Evolutionary conservation across 2,329 filamentous ascomycete species (phyloP).

Genomic region (Trichoderma semiorbis): DNA sequence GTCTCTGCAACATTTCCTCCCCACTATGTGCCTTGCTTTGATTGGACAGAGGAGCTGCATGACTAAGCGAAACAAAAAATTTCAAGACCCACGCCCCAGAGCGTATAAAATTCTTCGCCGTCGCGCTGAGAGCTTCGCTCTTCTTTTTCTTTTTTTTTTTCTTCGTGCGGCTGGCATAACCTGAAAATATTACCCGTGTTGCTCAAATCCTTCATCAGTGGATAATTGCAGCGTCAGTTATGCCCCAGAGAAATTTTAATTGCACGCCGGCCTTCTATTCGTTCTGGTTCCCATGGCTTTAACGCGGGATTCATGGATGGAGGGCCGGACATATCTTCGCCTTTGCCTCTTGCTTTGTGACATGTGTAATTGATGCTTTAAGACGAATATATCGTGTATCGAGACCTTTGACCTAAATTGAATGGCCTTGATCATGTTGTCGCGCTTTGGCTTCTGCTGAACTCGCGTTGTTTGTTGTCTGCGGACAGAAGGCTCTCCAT

Average conservation of each 20-base stretch:
- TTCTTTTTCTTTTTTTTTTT: constrained; percentile 50
- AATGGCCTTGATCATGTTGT: neutral
- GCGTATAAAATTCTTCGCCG: constrained; percentile 31
- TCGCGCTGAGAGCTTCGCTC: constrained; percentile 25
- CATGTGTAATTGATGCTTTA: neutral
- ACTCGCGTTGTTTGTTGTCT: neutral
- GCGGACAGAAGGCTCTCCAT: neutral
- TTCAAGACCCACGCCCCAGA: neutral
- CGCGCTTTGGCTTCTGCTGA: neutral
- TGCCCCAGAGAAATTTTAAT: constrained; percentile 76
- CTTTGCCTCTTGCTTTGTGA: neutral
- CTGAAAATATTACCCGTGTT: constrained; percentile 70
- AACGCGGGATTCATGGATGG: constrained; percentile 32
- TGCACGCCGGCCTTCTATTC: constrained; percentile 62
- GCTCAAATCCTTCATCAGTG: constrained; percentile 63
- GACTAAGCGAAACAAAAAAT: constrained; percentile 24
- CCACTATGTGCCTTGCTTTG: neutral
- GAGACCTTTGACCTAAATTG: neutral
- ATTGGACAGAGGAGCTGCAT: neutral
- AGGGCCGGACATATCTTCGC: constrained; percentile 42
- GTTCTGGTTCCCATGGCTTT: constrained; percentile 31
- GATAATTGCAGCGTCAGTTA: constrained; percentile 68
- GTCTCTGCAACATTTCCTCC: neutral
- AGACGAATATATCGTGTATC: neutral
- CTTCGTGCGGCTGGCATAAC: constrained; percentile 79